These are phyloP conservation scores for Thelephora ganbajun DNA, from an alignment of 768 basidiomycete genomes.

Conservation along the genomic window DNA sequence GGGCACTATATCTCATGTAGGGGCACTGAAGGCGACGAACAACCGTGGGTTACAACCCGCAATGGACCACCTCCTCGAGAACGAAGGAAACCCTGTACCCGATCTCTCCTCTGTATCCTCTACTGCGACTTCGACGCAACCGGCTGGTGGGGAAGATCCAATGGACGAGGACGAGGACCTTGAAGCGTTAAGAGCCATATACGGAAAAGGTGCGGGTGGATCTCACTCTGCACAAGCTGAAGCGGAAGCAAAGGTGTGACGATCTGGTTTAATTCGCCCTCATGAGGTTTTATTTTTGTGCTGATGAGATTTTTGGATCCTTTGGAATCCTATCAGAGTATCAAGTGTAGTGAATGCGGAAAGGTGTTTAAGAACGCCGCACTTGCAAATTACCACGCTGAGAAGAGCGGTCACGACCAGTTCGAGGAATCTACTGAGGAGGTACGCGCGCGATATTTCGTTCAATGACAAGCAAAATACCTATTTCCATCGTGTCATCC, in stretches of 20 bases:
- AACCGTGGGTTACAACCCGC: conserved; percentile 80
- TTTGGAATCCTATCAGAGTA: conserved; percentile 34
- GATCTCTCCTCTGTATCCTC: conserved; percentile 31
- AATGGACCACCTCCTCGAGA: conserved; percentile 79
- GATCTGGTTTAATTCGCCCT: conserved; percentile 4
- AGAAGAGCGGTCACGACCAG: conserved; percentile 89
- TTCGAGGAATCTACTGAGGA: conserved; percentile 96
- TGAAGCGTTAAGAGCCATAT: conserved; percentile 41
- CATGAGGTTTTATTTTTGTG: neutral
- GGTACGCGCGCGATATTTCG: conserved; percentile 28
- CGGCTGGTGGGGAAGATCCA: conserved; percentile 12
- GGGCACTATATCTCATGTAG: conserved; percentile 24
- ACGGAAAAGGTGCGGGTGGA: conserved; percentile 18
- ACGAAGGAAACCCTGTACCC: conserved; percentile 66
- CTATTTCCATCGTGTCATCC: neutral
- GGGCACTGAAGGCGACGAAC: conserved; percentile 79
- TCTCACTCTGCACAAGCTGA: conserved; percentile 18
- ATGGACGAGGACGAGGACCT: conserved; percentile 58
- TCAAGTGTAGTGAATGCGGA: conserved; percentile 73
- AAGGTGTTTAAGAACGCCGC: conserved; percentile 82
- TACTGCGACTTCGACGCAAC: conserved; percentile 12
- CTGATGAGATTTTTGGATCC: neutral
- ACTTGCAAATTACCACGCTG: conserved; percentile 84
- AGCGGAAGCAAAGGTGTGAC: conserved; percentile 60
- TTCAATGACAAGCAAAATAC: neutral